Evolutionary conservation across 108 stramenopile species (phyloP).

Genomic region (Thalassiosira profunda): DNA sequence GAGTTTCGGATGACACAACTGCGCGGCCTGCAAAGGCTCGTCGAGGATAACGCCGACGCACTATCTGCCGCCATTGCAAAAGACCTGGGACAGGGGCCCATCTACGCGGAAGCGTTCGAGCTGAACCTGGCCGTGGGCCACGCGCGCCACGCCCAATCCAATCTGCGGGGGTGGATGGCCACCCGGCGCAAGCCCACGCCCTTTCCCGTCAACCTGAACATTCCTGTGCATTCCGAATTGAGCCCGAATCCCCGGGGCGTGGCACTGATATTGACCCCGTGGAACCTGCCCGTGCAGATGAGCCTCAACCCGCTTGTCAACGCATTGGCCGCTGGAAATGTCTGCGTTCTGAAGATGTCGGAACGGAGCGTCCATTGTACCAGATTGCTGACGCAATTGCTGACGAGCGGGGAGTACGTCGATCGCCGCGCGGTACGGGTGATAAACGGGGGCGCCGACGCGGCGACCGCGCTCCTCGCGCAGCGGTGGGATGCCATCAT

Average conservation of each 20-base stretch:
- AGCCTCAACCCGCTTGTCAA: constrained; percentile 62
- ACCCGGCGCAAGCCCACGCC: background rate
- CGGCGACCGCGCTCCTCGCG: constrained; percentile 64
- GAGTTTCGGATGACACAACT: constrained; percentile 25
- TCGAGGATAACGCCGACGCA: constrained; percentile 9
- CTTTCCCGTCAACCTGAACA: constrained; percentile 10
- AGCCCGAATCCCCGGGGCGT: constrained; percentile 15
- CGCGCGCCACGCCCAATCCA: background rate
- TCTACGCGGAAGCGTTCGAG: constrained; percentile 12
- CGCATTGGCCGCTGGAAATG: constrained; percentile 89
- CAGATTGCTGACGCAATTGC: constrained; percentile 46
- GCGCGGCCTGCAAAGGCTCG: background rate
- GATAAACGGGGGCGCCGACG: constrained; percentile 72
- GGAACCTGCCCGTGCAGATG: constrained; percentile 86
- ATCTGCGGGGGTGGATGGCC: constrained; percentile 1
- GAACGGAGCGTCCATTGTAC: constrained; percentile 60
- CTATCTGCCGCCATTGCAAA: background rate
- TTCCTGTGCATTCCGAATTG: constrained; percentile 6
- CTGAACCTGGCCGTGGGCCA: background rate
- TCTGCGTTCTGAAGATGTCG: constrained; percentile 79
- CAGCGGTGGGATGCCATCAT: constrained; percentile 78
- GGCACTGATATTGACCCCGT: constrained; percentile 75
- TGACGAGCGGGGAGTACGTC: constrained; percentile 60
- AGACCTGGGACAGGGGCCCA: constrained; percentile 4
- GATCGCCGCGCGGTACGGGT: constrained; percentile 61